phyloP scores from a whole-genome alignment of 202 grass and related monocot genomes.

The Carex arenaria region DNA sequence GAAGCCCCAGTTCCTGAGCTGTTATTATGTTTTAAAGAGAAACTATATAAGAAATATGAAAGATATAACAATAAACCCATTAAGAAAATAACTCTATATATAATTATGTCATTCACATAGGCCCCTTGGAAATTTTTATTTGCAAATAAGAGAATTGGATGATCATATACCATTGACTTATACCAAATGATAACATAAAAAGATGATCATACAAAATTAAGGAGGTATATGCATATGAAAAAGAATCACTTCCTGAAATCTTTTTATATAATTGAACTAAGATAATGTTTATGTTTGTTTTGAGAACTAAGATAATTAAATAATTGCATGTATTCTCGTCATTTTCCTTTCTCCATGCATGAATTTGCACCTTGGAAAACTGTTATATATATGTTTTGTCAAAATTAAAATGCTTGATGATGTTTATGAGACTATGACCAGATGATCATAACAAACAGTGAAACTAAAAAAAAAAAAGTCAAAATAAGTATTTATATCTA shows the following conservation, averaged over 20 bases:
- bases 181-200: neutral
- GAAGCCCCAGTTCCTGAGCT: constrained; percentile 71
- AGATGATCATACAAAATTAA: neutral
- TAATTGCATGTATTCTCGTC: neutral
- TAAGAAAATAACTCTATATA: neutral
- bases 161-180: neutral
- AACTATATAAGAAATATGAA: neutral
- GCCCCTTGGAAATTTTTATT: neutral
- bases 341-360: neutral
- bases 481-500: neutral
- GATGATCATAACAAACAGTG: neutral
- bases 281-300: neutral
- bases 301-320: neutral
- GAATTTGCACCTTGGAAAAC: neutral
- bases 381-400: neutral
- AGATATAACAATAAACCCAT: neutral
- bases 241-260: neutral
- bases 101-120: neutral
- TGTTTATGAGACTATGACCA: neutral
- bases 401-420: neutral
- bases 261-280: neutral
- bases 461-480: neutral
- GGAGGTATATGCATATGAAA: neutral
- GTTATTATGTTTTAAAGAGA: neutral
- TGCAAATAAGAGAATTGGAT: neutral